Percentiles rank a stretch among this genome's conserved stretches.
phyloP scores from a whole-genome alignment of 306 rosid species.

The Lithocarpus polystachyus region DNA sequence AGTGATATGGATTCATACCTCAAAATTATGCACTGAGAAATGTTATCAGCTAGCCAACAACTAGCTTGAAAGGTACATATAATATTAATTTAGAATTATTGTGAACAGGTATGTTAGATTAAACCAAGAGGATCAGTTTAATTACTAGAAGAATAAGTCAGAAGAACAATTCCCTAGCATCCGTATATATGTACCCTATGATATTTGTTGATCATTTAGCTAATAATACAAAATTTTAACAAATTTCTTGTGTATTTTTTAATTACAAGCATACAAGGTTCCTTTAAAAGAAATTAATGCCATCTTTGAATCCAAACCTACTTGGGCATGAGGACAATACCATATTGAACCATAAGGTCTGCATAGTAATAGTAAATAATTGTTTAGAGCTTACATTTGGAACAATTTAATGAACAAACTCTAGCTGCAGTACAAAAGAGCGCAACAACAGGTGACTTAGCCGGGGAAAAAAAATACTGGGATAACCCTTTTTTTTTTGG shows the following conservation, averaged over 20 bases:
- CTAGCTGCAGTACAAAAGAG: too few relatives aligned
- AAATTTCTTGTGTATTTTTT: background rate
- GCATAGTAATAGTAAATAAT: too few relatives aligned
- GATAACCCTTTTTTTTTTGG: too few relatives aligned
- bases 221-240: background rate
- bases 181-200: background rate
- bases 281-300: too few relatives aligned
- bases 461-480: too few relatives aligned
- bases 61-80: slow-evolving; percentile 12
- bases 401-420: too few relatives aligned
- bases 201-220: background rate
- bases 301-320: too few relatives aligned
- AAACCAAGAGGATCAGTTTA: background rate
- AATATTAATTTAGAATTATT: background rate
- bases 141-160: background rate
- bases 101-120: slow-evolving; percentile 12
- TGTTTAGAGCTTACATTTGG: too few relatives aligned
- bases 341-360: too few relatives aligned
- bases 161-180: background rate
- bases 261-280: background rate
- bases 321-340: too few relatives aligned
- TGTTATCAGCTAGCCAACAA: background rate
- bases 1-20: too few relatives aligned
- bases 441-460: too few relatives aligned
- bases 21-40: background rate